Conservation (phyloP, 371 early-diverging fungal genomes). For the Encephalitozoon intestinalis region DNA sequence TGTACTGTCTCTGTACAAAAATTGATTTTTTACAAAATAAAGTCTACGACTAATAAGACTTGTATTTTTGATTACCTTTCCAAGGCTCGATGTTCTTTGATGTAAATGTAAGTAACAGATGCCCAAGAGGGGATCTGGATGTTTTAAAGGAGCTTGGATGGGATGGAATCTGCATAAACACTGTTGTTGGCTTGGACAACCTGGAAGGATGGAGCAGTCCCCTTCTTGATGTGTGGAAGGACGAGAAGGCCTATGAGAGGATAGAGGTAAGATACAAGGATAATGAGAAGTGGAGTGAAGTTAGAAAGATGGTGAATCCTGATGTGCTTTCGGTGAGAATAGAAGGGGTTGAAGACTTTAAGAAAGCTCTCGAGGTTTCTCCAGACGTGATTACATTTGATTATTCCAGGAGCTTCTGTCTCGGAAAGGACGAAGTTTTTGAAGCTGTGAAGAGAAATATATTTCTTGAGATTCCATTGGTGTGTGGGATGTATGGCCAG, state of each 20-base stretch:
- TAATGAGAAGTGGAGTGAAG: neutral
- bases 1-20: neutral
- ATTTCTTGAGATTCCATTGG: slow-evolving; percentile 24
- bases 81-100: slow-evolving; percentile 12
- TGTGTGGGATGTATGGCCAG: slow-evolving; percentile 8
- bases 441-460: slow-evolving; percentile 14
- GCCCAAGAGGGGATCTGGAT: neutral
- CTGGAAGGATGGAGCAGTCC: neutral
- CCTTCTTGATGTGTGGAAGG: neutral
- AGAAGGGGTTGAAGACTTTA: neutral
- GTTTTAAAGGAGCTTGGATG: neutral
- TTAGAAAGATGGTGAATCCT: neutral
- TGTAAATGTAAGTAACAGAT: slow-evolving; percentile 5
- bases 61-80: neutral
- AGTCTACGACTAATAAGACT: neutral
- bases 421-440: neutral
- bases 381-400: slow-evolving; percentile 35
- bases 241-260: neutral
- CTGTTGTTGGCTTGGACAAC: neutral
- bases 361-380: neutral
- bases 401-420: neutral
- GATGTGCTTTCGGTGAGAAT: neutral
- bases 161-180: slow-evolving; percentile 22
- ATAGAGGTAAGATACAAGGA: neutral
- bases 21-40: neutral